Evolutionary conservation across 179 eudicot species (phyloP).

Genomic region (Pouteria campechiana): DNA sequence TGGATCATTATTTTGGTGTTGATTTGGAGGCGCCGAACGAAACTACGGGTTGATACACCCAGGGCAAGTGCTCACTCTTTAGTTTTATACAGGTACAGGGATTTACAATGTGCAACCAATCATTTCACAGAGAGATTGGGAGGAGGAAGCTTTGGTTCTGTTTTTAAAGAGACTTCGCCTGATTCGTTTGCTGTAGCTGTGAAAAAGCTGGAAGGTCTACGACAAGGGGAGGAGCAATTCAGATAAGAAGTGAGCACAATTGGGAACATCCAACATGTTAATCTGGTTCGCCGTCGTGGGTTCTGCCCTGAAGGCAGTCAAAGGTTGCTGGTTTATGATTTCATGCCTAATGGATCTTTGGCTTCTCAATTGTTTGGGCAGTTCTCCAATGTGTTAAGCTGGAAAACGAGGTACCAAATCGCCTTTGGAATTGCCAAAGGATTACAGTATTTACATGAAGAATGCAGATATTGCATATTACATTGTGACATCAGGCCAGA

Average conservation of each 20-base stretch:
- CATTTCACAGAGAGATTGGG: constrained; percentile 51
- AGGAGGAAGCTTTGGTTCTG: constrained; percentile 57
- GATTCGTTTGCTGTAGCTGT: constrained; percentile 43
- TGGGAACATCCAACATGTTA: constrained; percentile 27
- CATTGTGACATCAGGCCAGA: constrained; percentile 62
- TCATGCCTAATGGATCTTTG: constrained; percentile 19
- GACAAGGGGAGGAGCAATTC: constrained; percentile 60
- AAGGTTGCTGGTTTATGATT: constrained; percentile 38
- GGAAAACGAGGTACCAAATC: constrained; percentile 17
- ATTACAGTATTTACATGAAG: constrained; percentile 21
- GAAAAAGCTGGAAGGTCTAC: constrained; percentile 41
- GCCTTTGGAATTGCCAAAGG: constrained; percentile 23
- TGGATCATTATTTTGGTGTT: constrained; percentile 11
- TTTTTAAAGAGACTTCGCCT: constrained; percentile 41
- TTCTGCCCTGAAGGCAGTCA: constrained; percentile 11
- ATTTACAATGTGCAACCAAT: constrained; percentile 38
- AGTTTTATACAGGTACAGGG: constrained; percentile 26
- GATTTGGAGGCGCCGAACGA: constrained; percentile 10
- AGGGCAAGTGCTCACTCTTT: constrained; percentile 31
- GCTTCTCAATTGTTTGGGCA: constrained; percentile 12
- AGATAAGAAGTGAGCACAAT: constrained; percentile 47
- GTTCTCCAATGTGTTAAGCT: constrained; percentile 5
- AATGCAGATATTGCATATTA: constrained; percentile 53
- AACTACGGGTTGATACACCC: background rate
- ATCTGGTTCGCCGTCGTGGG: constrained; percentile 18